Base-by-base conservation (phyloP, 2,329 filamentous ascomycete species). In the Fusarium subtropicale region DNA sequence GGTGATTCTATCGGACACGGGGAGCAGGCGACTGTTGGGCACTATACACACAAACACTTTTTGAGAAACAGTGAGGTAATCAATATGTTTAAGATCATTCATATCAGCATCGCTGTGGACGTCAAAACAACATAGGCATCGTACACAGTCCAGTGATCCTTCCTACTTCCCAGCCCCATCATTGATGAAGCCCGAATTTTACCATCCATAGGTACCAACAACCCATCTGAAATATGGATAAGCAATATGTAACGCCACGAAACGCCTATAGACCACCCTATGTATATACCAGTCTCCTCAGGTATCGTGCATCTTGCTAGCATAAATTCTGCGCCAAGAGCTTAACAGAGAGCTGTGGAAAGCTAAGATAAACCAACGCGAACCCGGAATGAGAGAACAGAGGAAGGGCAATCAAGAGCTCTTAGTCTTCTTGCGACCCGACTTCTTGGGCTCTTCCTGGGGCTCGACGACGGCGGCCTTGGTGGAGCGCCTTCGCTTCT, bases 401-500 rank as follows among this genome's bases (percentile, higher is more conserved):
- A 62, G 50, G 47, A 44, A 57, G 57, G 56, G 65, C 55, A 51
- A 63, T 75, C 72, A 79, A 72, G 77, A 77, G 74, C 75, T 79
- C 79, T 81, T 81, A 81, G 80, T 82, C 85, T 88, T 88, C 84
- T 88, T 88, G 76, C 85, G 85, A 69, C 82, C 82, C 56, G 84
- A 86, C 81, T 87, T 88, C 84, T 87, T 87, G 66, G 85, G 84
- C 76, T 89, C 87, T 75, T 88, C 86, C 69, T 60, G 84, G 80
- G 60, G 80, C 77, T 87, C 86, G 30, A 80, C 85, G 33, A 80
- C 86, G 33, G 81, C 80, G 41, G 81, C 84, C 83, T 89, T 89
- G 72, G 78, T 79, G 7, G 85, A 87, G 12, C 88, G 81, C 79
- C 89, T 86, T 71, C 87, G 83, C 86, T 90, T 90, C 84, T 88